A percentile compares a stretch with the other conserved stretches of the same genome.
Evolutionary conservation across 2,329 filamentous ascomycete genomes (phyloP).

Genomic region (Metarhizium robertsii): DNA sequence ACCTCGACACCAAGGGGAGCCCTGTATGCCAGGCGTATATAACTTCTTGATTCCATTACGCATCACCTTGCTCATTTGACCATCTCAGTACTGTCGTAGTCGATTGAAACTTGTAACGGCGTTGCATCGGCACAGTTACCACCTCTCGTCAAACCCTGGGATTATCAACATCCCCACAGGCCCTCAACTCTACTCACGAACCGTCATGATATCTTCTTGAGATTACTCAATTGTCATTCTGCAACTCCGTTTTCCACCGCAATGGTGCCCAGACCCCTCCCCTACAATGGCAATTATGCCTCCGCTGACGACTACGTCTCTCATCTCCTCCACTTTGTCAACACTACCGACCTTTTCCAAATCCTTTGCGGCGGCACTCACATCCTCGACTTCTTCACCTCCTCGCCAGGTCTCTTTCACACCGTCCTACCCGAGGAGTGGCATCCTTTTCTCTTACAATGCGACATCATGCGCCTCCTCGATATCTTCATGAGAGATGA

Average conservation of each 20-base stretch:
- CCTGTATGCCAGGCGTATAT: no score
- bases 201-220: not conserved
- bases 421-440: slow-evolving; percentile 69
- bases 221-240: not conserved
- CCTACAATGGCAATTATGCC: slow-evolving; percentile 60
- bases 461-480: slow-evolving; percentile 66
- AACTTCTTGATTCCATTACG: no score
- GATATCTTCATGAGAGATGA: slow-evolving; percentile 76
- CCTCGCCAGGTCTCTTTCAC: slow-evolving; percentile 73
- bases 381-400: slow-evolving; percentile 91
- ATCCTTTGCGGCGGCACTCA: slow-evolving; percentile 96
- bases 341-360: slow-evolving; percentile 66
- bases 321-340: slow-evolving; percentile 66
- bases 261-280: slow-evolving; percentile 51
- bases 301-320: slow-evolving; percentile 70
- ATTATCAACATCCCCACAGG: no score
- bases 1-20: no score
- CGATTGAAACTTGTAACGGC: no score
- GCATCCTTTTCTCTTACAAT: slow-evolving; percentile 65
- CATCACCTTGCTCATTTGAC: no score
- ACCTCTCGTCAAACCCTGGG: no score
- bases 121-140: no score
- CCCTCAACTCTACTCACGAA: no score
- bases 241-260: not conserved
- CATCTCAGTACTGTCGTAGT: no score